phyloP scores from a whole-genome alignment of 257 asterid genomes.

The Solanum chiquidenum region DNA sequence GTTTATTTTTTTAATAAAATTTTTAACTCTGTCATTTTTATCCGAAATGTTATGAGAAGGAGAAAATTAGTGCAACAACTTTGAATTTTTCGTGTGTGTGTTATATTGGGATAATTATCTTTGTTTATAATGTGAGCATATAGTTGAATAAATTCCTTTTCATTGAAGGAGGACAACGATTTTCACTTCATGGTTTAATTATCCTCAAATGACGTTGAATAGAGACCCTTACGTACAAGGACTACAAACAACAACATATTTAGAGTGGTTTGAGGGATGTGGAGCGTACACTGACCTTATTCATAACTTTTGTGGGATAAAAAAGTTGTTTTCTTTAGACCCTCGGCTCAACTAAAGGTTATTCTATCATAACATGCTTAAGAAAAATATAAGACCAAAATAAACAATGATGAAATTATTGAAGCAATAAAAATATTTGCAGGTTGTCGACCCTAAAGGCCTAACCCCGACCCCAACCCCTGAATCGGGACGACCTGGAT shows the following conservation, averaged over 20 bases:
- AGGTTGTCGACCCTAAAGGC: too few species aligned
- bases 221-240: background rate
- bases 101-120: background rate
- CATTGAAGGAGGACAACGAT: too few species aligned
- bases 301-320: background rate
- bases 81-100: background rate
- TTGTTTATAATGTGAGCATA: background rate
- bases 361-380: background rate
- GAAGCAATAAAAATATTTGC: background rate
- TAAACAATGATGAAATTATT: background rate
- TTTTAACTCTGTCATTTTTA: background rate
- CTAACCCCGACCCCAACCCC: too few species aligned
- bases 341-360: background rate
- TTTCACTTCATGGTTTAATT: too few species aligned
- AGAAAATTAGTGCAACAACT: background rate
- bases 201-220: background rate
- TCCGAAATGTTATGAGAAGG: background rate
- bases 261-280: background rate
- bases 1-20: background rate
- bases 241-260: background rate
- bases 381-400: background rate
- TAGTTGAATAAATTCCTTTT: background rate
- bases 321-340: background rate
- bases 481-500: too few species aligned
- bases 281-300: rapidly evolving